These are phyloP conservation scores for Detonula confervacea DNA, from an alignment of 352 stramenopile genomes.

Conservation along the genomic window DNA sequence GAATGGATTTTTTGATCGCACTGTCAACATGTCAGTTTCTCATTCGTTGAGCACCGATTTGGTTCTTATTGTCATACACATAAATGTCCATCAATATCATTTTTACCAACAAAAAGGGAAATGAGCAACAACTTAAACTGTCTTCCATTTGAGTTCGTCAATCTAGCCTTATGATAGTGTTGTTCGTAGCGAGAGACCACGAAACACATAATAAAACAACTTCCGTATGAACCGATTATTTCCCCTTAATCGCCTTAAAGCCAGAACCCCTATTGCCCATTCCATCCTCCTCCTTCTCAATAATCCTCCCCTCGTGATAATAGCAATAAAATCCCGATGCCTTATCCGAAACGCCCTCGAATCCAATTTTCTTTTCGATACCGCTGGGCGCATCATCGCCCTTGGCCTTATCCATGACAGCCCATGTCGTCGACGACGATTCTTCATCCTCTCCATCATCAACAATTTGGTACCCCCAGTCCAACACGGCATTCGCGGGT, in stretches of 20 bases:
- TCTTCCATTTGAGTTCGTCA: background rate
- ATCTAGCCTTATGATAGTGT: background rate
- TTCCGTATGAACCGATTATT: background rate
- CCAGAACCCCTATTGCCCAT: conserved; percentile 18
- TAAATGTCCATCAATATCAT: too few species aligned
- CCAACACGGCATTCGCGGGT: conserved; percentile 58
- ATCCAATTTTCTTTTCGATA: conserved; percentile 80
- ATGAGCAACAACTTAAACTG: too few species aligned
- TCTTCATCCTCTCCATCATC: conserved; percentile 16
- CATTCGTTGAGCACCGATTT: too few species aligned
- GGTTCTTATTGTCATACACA: too few species aligned
- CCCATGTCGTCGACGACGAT: too few species aligned
- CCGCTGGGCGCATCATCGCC: conserved; percentile 37
- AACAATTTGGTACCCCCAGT: conserved; percentile 70
- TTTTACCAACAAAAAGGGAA: too few species aligned
- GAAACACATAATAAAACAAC: background rate
- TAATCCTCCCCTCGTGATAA: conserved; percentile 72
- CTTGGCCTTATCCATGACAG: conserved; percentile 58
- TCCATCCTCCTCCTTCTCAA: conserved; percentile 40
- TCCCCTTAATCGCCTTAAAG: background rate
- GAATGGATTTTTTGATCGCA: too few species aligned
- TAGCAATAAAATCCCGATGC: conserved; percentile 79
- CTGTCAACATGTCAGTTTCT: too few species aligned
- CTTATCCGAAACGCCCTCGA: conserved; percentile 70
- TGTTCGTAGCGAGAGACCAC: background rate